These are phyloP conservation scores for Eragrostis nindensis DNA, from an alignment of 176 grass and related monocot species.

Conservation along the genomic window DNA sequence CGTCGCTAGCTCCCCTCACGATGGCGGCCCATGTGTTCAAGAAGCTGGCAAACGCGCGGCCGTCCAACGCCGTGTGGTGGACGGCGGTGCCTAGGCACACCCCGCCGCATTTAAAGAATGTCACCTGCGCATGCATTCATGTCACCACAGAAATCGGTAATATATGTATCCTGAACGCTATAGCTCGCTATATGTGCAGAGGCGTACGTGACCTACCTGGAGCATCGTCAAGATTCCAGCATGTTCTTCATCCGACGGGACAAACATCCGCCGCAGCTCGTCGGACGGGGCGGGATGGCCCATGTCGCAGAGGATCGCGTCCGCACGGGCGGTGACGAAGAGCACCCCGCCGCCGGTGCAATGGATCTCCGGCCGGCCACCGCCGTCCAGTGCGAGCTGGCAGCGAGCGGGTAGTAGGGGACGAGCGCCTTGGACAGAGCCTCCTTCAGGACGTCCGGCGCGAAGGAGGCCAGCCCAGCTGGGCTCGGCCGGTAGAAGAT, in stretches of 20 bases:
- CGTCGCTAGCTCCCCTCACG: too few relatives aligned
- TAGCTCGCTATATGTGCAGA: too few relatives aligned
- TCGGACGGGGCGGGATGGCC: constrained; percentile 38
- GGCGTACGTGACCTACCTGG: too few relatives aligned
- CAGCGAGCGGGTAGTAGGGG: constrained; percentile 61
- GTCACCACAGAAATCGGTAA: too few relatives aligned
- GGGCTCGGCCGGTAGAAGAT: constrained; percentile 50
- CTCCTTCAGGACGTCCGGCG: constrained; percentile 33
- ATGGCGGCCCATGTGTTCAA: too few relatives aligned
- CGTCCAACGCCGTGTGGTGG: too few relatives aligned
- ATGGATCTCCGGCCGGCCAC: constrained; percentile 56
- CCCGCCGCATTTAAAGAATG: too few relatives aligned
- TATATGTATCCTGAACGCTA: too few relatives aligned
- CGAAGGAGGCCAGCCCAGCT: constrained; percentile 34
- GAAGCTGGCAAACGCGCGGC: too few relatives aligned
- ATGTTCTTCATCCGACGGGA: constrained; percentile 29
- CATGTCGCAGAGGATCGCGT: background rate
- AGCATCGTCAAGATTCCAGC: constrained; percentile 46
- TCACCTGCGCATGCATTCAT: too few relatives aligned
- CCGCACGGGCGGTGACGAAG: constrained; percentile 46
- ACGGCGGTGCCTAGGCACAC: too few relatives aligned
- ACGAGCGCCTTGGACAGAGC: constrained; percentile 65
- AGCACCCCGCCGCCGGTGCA: constrained; percentile 60
- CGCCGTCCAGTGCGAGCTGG: constrained; percentile 34
- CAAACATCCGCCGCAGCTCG: constrained; percentile 46